A percentile compares a stretch with the other conserved stretches of the same genome.
Conservation (phyloP, 768 basidiomycete genomes). For the Phaffia tasmanica region DNA sequence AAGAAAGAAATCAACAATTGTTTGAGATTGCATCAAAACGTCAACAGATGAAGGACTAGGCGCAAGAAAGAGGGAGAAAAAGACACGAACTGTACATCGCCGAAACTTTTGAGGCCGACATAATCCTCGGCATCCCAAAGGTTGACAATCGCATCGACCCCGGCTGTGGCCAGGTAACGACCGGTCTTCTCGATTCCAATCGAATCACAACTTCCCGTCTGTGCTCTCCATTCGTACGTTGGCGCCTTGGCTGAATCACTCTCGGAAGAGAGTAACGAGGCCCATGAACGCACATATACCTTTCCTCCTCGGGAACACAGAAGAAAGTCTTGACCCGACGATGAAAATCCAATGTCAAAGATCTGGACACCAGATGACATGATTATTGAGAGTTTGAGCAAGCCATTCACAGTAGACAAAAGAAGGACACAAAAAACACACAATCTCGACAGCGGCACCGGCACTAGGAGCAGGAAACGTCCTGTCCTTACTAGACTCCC, state of each 20-base stretch:
- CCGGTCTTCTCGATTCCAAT: neutral
- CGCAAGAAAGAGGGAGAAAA: neutral
- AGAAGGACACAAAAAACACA: neutral
- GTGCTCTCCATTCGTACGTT: slow-evolving; percentile 1
- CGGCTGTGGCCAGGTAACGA: slow-evolving; percentile 11
- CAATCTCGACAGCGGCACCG: neutral
- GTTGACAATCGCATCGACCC: slow-evolving; percentile 20
- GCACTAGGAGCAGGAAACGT: neutral
- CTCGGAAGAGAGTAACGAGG: slow-evolving; percentile 1
- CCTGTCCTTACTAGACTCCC: neutral
- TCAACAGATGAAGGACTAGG: too few relatives aligned
- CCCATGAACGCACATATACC: slow-evolving; percentile 11
- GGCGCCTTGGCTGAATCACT: neutral
- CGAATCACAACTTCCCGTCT: slow-evolving; percentile 6
- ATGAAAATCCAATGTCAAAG: slow-evolving; percentile 19
- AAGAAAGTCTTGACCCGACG: slow-evolving; percentile 13
- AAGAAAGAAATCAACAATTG: too few relatives aligned
- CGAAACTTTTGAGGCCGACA: slow-evolving; percentile 17
- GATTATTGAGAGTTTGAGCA: neutral
- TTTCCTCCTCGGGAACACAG: neutral
- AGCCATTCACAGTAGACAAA: neutral
- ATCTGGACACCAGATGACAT: neutral
- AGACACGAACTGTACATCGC: slow-evolving; percentile 15
- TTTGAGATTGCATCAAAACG: too few relatives aligned
- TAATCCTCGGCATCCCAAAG: slow-evolving; percentile 14